Base-by-base conservation (phyloP, 23 red algal genomes). In the Gracilaria domingensis region DNA sequence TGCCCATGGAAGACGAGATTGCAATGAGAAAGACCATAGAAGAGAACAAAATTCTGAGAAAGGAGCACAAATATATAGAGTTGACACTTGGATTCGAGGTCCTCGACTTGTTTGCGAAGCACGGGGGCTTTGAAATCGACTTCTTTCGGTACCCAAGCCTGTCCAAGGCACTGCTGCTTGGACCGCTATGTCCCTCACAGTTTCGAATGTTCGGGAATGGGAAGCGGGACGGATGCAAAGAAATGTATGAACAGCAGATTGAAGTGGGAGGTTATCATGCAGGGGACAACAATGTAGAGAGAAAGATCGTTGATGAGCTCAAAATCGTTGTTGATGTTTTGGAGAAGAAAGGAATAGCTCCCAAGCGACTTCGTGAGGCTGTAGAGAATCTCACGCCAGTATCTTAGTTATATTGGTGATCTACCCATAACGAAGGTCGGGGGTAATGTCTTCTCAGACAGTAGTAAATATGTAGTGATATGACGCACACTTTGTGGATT, bases 191-290 rank as follows among this genome's bases (percentile, higher is more conserved):
- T 30, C 80, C 80, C 8, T 42, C 80, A 16, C 80, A 83, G 51
- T 83, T 60, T 23, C 80, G 80, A 20, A 61, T 83, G 80, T 83
- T 59, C 26, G 80, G 80, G 12, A 35, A 30, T 8, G 53, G 57
- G 18, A 62, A 64, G 51, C 50, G 25, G 12, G 25, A 62, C 2
- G 50, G 14, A 12, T 51, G 35, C 32, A 44, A 50, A 38, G 28
- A 62, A 24, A 1, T 57, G 9, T 83, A 64, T 65, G 80, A 83
- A 39, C 8, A 23, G 30, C 16, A 59, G 49, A 54, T 64, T 42
- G 29, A 32, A 64, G 80, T 24, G 1, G 44, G n/a, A 12, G 28
- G 57, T 1, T 45, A 25, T 9, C 12, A 30, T 11, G 62, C 14
- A 2, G 62, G 62, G 26, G 62, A 67, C 62, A 67, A 33, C 62